phyloP scores from a whole-genome alignment of 83 land plant species.

The Thuja plicata region DNA sequence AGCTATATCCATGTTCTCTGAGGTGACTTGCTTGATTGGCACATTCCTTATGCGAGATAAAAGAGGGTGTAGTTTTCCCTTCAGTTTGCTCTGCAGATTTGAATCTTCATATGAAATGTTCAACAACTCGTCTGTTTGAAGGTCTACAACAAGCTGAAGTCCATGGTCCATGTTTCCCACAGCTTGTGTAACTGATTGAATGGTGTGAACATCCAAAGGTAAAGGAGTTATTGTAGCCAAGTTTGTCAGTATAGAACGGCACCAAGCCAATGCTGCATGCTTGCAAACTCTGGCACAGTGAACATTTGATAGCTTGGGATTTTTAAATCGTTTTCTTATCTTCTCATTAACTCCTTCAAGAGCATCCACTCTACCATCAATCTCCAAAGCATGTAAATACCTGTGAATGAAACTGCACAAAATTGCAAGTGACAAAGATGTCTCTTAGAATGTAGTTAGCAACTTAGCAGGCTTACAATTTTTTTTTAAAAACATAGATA shows the following conservation, averaged over 20 bases:
- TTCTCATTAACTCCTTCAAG: constrained; percentile 93
- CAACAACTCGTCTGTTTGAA: constrained; percentile 53
- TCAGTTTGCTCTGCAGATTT: constrained; percentile 30
- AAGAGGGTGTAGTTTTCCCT: constrained; percentile 42
- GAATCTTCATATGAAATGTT: constrained; percentile 40
- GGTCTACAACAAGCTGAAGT: constrained; percentile 59
- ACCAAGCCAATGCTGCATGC: constrained; percentile 96
- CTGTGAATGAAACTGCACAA: constrained; percentile 76
- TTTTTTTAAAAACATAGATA: neutral
- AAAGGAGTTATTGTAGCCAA: constrained; percentile 72
- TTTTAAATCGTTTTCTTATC: constrained; percentile 92
- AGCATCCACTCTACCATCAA: constrained; percentile 58
- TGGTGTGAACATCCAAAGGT: constrained; percentile 18
- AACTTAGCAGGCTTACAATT: neutral
- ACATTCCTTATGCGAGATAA: constrained; percentile 56
- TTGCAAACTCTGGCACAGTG: constrained; percentile 75
- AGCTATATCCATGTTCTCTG: constrained; percentile 79
- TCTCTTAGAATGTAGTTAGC: neutral
- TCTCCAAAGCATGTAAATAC: constrained; percentile 72
- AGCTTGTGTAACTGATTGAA: constrained; percentile 12
- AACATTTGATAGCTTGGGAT: constrained; percentile 73
- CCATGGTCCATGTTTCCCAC: constrained; percentile 24
- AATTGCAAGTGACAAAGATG: neutral
- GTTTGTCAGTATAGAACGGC: constrained; percentile 73
- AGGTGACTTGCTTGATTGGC: constrained; percentile 55